Evolutionary conservation across 306 rosid genomes (phyloP).

Genomic region (Sindora glabra): DNA sequence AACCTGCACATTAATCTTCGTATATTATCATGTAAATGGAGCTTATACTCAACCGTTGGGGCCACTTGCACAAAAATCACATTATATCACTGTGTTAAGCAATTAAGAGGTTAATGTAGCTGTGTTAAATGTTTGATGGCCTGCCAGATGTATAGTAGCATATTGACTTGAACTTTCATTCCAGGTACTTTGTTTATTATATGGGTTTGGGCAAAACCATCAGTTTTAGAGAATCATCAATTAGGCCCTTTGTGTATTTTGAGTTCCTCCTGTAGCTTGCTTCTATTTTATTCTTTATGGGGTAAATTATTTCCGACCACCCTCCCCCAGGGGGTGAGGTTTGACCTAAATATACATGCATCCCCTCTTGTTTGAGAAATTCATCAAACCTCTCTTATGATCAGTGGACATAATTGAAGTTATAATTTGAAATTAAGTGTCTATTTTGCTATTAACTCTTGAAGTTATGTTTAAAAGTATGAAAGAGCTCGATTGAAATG

Average conservation of each 20-base stretch:
- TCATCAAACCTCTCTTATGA: too few species aligned
- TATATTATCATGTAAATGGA: too few species aligned
- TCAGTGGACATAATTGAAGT: too few species aligned
- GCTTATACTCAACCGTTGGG: background rate
- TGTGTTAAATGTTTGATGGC: slow-evolving; percentile 4
- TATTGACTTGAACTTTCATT: background rate
- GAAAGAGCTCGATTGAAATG: too few species aligned
- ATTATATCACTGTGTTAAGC: background rate
- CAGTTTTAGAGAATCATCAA: slow-evolving; percentile 5
- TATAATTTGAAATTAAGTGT: too few species aligned
- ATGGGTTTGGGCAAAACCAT: background rate
- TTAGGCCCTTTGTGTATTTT: slow-evolving; percentile 2
- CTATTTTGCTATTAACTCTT: too few species aligned
- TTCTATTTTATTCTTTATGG: background rate
- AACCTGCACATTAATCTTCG: too few species aligned
- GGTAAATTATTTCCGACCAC: too few species aligned
- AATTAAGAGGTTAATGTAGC: background rate
- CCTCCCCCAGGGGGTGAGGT: too few species aligned
- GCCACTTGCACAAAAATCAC: background rate
- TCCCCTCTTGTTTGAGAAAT: too few species aligned
- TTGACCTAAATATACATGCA: too few species aligned
- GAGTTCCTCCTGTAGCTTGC: background rate
- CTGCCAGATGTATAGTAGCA: background rate
- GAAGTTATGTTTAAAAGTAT: too few species aligned
- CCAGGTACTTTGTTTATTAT: background rate